Percentiles rank a stretch among this genome's conserved stretches.
phyloP scores from a whole-genome alignment of 2,329 filamentous ascomycete species.

The Fusarium verticillioides region DNA sequence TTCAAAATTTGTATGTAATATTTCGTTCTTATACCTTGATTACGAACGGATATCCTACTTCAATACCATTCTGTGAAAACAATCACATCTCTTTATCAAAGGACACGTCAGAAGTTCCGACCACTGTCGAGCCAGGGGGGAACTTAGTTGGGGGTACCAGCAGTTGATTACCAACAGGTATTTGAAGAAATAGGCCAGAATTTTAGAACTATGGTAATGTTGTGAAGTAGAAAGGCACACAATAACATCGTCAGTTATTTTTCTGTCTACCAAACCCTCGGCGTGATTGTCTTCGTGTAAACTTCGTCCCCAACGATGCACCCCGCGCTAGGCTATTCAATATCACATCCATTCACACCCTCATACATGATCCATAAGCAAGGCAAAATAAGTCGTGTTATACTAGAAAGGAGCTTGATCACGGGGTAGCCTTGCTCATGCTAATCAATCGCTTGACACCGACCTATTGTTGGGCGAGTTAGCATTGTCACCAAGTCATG shows the following conservation, averaged over 20 bases:
- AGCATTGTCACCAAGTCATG: conserved; percentile 45
- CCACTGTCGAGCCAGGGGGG: background rate
- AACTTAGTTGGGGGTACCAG: too few species aligned
- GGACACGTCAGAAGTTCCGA: background rate
- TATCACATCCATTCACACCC: conserved; percentile 34
- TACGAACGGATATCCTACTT: too few species aligned
- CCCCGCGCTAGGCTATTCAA: conserved; percentile 39
- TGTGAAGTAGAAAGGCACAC: background rate
- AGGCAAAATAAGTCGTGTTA: conserved; percentile 34
- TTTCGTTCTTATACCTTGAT: background rate
- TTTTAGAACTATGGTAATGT: background rate
- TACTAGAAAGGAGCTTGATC: conserved; percentile 32
- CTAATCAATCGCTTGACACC: conserved; percentile 81
- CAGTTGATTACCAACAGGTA: background rate
- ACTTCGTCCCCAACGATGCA: conserved; percentile 36
- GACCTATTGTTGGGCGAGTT: conserved; percentile 62
- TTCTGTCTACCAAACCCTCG: conserved; percentile 43
- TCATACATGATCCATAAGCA: conserved; percentile 18
- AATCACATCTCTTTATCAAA: background rate
- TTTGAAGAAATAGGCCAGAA: background rate
- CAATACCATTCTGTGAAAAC: background rate
- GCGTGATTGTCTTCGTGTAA: conserved; percentile 43
- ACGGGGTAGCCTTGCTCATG: conserved; percentile 82
- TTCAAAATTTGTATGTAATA: background rate
- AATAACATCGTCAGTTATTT: conserved; percentile 38